Base-by-base conservation (phyloP, 2,329 filamentous ascomycete species). In the Aureobasidium sp. region DNA sequence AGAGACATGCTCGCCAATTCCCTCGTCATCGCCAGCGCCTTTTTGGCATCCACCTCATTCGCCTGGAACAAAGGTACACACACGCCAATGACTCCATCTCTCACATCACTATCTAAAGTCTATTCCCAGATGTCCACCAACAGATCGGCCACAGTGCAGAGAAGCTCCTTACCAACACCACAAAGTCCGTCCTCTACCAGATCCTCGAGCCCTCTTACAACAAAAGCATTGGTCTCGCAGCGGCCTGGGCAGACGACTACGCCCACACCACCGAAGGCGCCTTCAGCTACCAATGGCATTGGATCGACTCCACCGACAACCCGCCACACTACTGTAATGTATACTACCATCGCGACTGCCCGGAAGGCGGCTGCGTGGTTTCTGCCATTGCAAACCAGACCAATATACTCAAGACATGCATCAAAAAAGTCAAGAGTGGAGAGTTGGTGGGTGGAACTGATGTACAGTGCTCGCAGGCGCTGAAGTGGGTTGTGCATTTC, bases 271-370 rank as follows among this genome's bases (percentile, higher is more conserved):
- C 66, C 20, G 70, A 74, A 65, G 74, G 74, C n/a, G 70, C 70
- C n/a, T 76, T 73, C 62, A 74, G 72, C 12, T 76, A 76, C 61
- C 74, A 75, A 56, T 76, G 74, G 74, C 74, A 76, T 60, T 77
- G 73, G 72, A 75, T 77, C 57, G 73, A 74, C 53, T 68, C 73
- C 0, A 68, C 72, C 22, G 74, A 76, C 61, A 62, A 68, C 6
- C 62, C 64, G 3, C 74, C 74, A 1, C 60, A 68, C 5, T 63
- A 62, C 20, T 77, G 75, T 62, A 68, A 69, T 36, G 64, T 76
- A 1, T 67, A 75, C 63, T 77, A 75, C 61, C 67, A 66, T 6
- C 68, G 68, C 25, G 75, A 77, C 58, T 77, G 75, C 56, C 67
- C 70, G 5, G 67, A 69, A 27, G 72, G 72, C 15, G 75, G 75